Evolutionary conservation across 192 early-diverging fungal species (phyloP).

Genomic region (Umbelopsis isabellina): DNA sequence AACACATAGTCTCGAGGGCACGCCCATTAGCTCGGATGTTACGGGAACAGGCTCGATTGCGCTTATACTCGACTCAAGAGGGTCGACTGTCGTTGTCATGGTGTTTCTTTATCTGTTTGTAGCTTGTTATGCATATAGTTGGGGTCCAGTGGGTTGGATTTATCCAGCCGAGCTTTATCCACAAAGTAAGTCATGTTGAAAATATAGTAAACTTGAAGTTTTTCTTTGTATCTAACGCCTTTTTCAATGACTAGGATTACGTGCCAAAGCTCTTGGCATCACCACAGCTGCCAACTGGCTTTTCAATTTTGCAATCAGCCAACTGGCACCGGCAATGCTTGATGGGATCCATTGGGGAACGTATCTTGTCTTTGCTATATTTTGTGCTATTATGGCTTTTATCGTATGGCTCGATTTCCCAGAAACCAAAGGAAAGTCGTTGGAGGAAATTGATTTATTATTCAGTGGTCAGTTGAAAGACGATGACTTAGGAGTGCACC

Average conservation of each 20-base stretch:
- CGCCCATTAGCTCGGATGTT: conserved; percentile 23
- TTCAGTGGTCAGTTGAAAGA: conserved; percentile 35
- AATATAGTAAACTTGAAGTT: conserved; percentile 4
- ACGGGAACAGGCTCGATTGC: conserved; percentile 22
- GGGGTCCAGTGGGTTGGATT: conserved; percentile 85
- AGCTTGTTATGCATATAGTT: conserved; percentile 70
- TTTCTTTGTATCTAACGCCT: not conserved
- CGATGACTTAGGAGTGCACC: conserved; percentile 33
- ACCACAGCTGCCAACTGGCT: conserved; percentile 89
- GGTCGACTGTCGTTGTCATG: conserved; percentile 49
- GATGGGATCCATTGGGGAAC: conserved; percentile 63
- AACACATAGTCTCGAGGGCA: conserved; percentile 44
- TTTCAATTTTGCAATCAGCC: conserved; percentile 75
- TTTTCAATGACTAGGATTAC: conserved; percentile 50
- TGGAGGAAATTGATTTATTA: conserved; percentile 42
- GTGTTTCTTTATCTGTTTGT: conserved; percentile 73
- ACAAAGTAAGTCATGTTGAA: conserved; percentile 44
- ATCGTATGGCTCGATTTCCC: conserved; percentile 71
- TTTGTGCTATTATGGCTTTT: conserved; percentile 58
- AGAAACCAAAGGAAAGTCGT: conserved; percentile 71
- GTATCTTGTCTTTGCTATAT: conserved; percentile 70
- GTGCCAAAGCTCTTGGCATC: conserved; percentile 82
- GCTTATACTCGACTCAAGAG: conserved; percentile 37
- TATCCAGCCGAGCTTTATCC: conserved; percentile 81
- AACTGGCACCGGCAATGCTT: conserved; percentile 71